Evolutionary conservation across 2,329 filamentous ascomycete genomes (phyloP), one percentile per base, ranked within the genome.

Genomic region (Colletotrichum agaves): DNA sequence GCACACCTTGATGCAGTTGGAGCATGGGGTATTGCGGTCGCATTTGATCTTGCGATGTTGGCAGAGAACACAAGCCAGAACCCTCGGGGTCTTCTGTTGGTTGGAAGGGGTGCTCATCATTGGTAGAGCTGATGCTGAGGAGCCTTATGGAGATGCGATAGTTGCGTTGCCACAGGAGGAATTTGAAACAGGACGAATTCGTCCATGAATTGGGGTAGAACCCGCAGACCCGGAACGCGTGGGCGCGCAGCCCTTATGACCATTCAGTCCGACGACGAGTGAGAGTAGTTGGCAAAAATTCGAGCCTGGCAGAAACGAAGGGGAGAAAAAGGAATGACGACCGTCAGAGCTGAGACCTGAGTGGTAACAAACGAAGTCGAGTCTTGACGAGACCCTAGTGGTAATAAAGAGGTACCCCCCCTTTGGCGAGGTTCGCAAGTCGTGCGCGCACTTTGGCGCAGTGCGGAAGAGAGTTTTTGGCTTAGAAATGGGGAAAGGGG

Each of bases 31-130:
- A 46, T 82, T 83, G 68, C 87, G 82, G 72, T 89, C 86, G 76
- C 87, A 89, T 75, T 87, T 88, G 77, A 88, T 88, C 78, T 89
- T 89, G 72, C 87, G 83, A 73, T 86, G 84, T 74, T 89, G 87
- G 73, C 87, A 89, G 41, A 88, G 78, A 19, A 87, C 84, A 71
- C 86, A 87, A 19, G 84, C 84, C 64, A 87, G 77, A 52, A 87
- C 81, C 71, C 85, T 78, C 13, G 79, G 76, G 12, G 80, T 76
- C 74, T 83, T 85, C 62, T 76, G 49, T 23, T 69, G 66, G 50
- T 46, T 62, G 13, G 62, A 55, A 17, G 52, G 43, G 62, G 49
- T 46, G 63, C 49, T 69, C 66, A 63, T 63, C 66, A 67, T 67
- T 61, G 47, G 31, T 63, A 64, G 47, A 53, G 53, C 53, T 49